phyloP scores from a whole-genome alignment of 2,329 filamentous ascomycete genomes.

The Talaromyces sp. region DNA sequence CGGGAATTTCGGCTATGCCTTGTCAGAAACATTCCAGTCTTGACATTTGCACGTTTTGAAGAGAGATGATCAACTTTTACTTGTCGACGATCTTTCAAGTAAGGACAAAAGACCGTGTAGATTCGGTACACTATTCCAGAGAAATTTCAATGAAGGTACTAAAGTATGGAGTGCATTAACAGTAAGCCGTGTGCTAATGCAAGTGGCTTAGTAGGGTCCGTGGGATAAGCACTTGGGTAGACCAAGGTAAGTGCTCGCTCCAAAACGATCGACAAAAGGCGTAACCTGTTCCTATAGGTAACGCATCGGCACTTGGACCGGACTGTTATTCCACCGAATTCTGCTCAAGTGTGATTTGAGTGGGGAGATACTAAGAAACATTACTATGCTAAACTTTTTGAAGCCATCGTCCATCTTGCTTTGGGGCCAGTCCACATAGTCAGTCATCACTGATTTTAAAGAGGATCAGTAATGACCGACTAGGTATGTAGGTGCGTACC shows the following conservation, averaged over 20 bases:
- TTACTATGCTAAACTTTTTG: background rate
- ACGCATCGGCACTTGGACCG: background rate
- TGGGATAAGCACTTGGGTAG: background rate
- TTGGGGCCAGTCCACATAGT: background rate
- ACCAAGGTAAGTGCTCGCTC: background rate
- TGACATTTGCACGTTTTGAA: background rate
- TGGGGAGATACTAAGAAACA: background rate
- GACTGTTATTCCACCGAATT: background rate
- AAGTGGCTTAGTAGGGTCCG: background rate
- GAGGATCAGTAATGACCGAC: background rate
- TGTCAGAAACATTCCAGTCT: background rate
- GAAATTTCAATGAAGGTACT: background rate
- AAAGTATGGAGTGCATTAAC: background rate
- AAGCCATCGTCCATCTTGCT: background rate
- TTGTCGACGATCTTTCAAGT: background rate
- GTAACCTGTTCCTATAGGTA: conserved; percentile 1
- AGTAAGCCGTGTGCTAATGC: background rate
- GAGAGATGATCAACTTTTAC: background rate
- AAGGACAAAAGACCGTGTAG: background rate
- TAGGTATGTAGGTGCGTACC: background rate
- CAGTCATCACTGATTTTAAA: background rate
- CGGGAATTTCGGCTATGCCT: background rate
- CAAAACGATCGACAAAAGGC: background rate
- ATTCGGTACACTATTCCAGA: background rate
- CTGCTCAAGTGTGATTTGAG: background rate